phyloP scores from a whole-genome alignment of 371 early-diverging fungal genomes.

The Mortierella sp. region DNA sequence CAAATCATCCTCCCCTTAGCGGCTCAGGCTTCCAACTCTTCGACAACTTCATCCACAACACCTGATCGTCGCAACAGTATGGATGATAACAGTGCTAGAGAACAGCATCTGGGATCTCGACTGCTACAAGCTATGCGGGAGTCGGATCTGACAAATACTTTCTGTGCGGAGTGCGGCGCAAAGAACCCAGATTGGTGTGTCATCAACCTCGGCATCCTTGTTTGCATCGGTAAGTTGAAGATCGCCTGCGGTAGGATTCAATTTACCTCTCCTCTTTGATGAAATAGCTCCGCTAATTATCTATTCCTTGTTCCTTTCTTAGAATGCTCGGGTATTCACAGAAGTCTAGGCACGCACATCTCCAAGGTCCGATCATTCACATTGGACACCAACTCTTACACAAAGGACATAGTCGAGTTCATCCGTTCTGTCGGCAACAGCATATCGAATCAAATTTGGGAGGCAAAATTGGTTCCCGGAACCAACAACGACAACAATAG shows the following conservation, averaged over 20 bases:
- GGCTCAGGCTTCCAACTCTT: background rate
- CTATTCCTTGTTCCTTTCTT: slow-evolving; percentile 10
- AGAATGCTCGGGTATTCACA: slow-evolving; percentile 97
- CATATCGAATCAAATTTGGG: slow-evolving; percentile 71
- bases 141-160: slow-evolving; percentile 68
- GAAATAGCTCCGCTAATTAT: background rate
- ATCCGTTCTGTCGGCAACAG: slow-evolving; percentile 72
- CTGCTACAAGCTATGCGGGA: slow-evolving; percentile 60
- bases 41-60: background rate
- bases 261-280: background rate
- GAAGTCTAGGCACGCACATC: slow-evolving; percentile 95
- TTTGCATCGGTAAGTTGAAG: slow-evolving; percentile 94
- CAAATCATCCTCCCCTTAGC: slow-evolving; percentile 30
- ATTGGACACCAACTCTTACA: slow-evolving; percentile 82
- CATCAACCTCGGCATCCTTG: slow-evolving; percentile 89
- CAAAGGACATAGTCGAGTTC: slow-evolving; percentile 70
- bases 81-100: background rate
- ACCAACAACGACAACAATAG: background rate
- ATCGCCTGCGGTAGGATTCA: slow-evolving; percentile 84
- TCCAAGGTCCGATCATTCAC: slow-evolving; percentile 90
- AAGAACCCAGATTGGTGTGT: slow-evolving; percentile 94
- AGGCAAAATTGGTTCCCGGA: slow-evolving; percentile 50
- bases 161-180: slow-evolving; percentile 89
- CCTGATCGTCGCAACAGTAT: background rate
- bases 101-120: slow-evolving; percentile 39